A percentile compares a stretch with the other conserved stretches of the same genome.
phyloP scores from a whole-genome alignment of 2,329 filamentous ascomycete genomes.

The Dothistroma septosporum region DNA sequence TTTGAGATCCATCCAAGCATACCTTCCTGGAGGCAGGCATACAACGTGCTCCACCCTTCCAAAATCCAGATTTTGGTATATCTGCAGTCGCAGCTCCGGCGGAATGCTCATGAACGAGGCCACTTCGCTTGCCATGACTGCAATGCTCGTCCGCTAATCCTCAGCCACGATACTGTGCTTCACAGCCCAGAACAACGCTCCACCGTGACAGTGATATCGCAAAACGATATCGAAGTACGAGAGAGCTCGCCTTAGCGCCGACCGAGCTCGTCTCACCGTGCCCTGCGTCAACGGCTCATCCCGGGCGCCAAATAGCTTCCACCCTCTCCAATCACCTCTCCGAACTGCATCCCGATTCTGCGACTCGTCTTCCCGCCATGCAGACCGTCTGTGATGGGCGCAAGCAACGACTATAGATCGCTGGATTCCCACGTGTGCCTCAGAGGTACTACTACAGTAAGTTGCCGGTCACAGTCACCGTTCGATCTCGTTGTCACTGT shows the following conservation, averaged over 20 bases:
- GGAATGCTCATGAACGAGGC: neutral
- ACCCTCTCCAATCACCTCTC: conserved; percentile 11
- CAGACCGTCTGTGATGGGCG: conserved; percentile 15
- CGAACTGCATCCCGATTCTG: conserved; percentile 6
- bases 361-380: conserved; percentile 9
- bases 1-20: neutral
- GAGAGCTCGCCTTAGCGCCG: neutral
- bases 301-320: neutral
- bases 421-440: conserved; percentile 16
- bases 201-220: neutral
- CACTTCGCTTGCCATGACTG: neutral
- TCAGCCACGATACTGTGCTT: neutral
- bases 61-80: neutral
- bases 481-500: conserved; percentile 5
- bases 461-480: conserved; percentile 11
- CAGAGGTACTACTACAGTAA: conserved; percentile 15
- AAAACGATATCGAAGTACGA: neutral
- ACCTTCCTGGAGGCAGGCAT: neutral
- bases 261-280: neutral
- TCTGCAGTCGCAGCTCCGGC: neutral
- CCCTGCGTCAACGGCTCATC: neutral
- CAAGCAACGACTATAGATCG: conserved; percentile 10
- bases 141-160: neutral
- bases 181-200: neutral
- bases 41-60: neutral